Evolutionary conservation across 1,284 basidiomycete genomes (phyloP).

Genomic region (Coriolopsis trogii): DNA sequence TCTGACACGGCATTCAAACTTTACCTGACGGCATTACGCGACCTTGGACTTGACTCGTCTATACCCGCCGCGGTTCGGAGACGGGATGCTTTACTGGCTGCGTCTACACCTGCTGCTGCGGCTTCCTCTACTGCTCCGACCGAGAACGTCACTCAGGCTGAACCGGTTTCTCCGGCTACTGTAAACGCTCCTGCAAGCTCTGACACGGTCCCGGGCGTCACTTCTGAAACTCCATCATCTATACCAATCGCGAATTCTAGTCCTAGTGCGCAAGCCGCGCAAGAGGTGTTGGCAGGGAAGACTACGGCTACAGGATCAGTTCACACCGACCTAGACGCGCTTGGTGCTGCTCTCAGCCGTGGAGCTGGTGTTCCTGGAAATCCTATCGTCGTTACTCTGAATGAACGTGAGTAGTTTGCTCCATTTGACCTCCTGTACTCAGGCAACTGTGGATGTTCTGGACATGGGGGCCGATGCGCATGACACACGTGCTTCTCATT

Average conservation of each 20-base stretch:
- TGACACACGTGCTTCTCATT: no score
- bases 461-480: no score
- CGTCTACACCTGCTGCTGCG: slow-evolving; percentile 14
- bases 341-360: slow-evolving; percentile 42
- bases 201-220: no score
- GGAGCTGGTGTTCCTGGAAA: slow-evolving; percentile 49
- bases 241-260: slow-evolving; percentile 17
- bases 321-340: slow-evolving; percentile 43
- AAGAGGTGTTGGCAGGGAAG: slow-evolving; percentile 52
- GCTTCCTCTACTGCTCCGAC: slow-evolving; percentile 24
- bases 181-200: slow-evolving; percentile 6
- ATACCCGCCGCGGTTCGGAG: slow-evolving; percentile 66
- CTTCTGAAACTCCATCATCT: slow-evolving; percentile 16
- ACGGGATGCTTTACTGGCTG: slow-evolving; percentile 64
- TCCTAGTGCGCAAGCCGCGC: slow-evolving; percentile 57
- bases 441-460: no score
- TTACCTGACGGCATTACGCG: slow-evolving; percentile 70
- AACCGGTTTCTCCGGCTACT: neutral
- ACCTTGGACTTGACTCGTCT: slow-evolving; percentile 57
- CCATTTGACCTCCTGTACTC: neutral
- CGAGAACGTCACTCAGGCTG: slow-evolving; percentile 14
- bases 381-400: slow-evolving; percentile 79
- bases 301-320: slow-evolving; percentile 25
- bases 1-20: slow-evolving; percentile 72
- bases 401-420: slow-evolving; percentile 60